Evolutionary conservation across 306 rosid genomes (phyloP).

Genomic region (Cucumis sativus): Cucumber_9930_V3 NC_026655.2:21123501-21124000

Average conservation of each 20-base stretch:
- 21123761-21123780: slow-evolving; percentile 40
- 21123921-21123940: background rate
- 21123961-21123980: background rate
- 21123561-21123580: background rate
- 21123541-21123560: background rate
- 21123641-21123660: slow-evolving; percentile 28
- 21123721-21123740: slow-evolving; percentile 33
- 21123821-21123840: slow-evolving; percentile 82
- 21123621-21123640: slow-evolving; percentile 2
- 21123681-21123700: slow-evolving; percentile 85
- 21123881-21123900: background rate
- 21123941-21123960: background rate
- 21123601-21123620: background rate
- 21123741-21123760: slow-evolving; percentile 21
- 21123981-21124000: background rate
- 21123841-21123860: slow-evolving; percentile 67
- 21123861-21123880: slow-evolving; percentile 80
- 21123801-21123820: slow-evolving; percentile 94
- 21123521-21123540: background rate
- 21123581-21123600: background rate
- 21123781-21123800: slow-evolving; percentile 71
- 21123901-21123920: background rate
- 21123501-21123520: background rate
- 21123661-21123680: slow-evolving; percentile 92
- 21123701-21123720: slow-evolving; percentile 50